These are phyloP conservation scores for Skeletonema grethae DNA, from an alignment of 108 stramenopile species.

Conservation along the genomic window DNA sequence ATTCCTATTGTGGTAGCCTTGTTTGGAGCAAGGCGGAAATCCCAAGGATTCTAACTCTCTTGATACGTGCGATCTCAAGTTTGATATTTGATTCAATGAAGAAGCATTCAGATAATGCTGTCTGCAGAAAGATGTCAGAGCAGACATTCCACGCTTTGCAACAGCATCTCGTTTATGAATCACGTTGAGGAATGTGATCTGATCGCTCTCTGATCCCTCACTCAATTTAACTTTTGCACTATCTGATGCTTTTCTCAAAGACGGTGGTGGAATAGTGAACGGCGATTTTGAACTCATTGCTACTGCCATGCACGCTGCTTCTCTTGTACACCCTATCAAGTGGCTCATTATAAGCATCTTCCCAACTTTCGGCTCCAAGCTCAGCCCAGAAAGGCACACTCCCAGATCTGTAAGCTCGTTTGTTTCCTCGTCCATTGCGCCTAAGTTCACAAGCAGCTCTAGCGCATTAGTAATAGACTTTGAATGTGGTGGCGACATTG, in stretches of 20 bases:
- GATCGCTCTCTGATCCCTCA: constrained; percentile 67
- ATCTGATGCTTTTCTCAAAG: constrained; percentile 54
- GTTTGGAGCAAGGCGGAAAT: constrained; percentile 41
- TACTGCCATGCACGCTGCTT: constrained; percentile 66
- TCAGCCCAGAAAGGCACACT: constrained; percentile 60
- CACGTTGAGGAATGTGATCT: constrained; percentile 68
- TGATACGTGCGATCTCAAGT: constrained; percentile 60
- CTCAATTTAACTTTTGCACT: constrained; percentile 58
- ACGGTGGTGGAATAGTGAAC: constrained; percentile 64
- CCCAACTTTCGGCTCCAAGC: constrained; percentile 69
- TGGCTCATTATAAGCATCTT: constrained; percentile 80
- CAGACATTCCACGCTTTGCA: constrained; percentile 32
- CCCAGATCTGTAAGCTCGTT: constrained; percentile 78
- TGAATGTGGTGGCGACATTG: constrained; percentile 74
- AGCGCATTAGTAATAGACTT: constrained; percentile 65
- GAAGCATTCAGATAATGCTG: constrained; percentile 59
- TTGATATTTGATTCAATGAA: constrained; percentile 64
- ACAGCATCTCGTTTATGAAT: constrained; percentile 54
- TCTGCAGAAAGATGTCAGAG: constrained; percentile 59
- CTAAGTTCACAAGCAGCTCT: constrained; percentile 72
- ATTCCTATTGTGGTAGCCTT: constrained; percentile 66
- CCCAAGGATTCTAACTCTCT: constrained; percentile 63
- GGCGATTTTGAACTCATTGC: constrained; percentile 69
- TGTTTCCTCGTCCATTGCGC: constrained; percentile 74
- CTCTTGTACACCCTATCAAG: constrained; percentile 62